Percentiles rank a stretch among this genome's conserved stretches.
Conservation (phyloP, 75 land plant species). For the Picea sitchensis region DNA sequence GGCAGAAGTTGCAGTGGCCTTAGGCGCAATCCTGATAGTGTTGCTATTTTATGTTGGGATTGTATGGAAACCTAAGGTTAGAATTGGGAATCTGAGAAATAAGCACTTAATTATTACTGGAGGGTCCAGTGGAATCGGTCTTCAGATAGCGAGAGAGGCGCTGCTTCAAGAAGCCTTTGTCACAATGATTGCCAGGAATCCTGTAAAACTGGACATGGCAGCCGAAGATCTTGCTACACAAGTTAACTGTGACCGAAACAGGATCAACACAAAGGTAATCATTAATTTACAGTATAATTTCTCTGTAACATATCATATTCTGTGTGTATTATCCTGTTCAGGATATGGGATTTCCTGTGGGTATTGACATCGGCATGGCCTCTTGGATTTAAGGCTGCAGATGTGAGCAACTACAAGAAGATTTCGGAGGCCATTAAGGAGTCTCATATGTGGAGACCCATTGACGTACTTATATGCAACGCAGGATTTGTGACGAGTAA, state of each 20-base stretch:
- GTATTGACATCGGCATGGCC: neutral
- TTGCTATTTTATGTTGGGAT: neutral
- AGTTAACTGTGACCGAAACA: neutral
- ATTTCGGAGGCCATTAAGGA: conserved; percentile 22
- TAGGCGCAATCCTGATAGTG: neutral
- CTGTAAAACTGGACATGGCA: conserved; percentile 17
- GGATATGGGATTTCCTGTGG: neutral
- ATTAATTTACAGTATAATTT: neutral
- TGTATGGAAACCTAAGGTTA: conserved; percentile 6
- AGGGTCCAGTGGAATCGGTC: conserved; percentile 46
- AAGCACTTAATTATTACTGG: conserved; percentile 40
- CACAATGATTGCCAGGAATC: conserved; percentile 32
- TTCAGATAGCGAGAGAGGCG: conserved; percentile 38
- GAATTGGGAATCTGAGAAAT: neutral
- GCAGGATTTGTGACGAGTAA: conserved; percentile 13
- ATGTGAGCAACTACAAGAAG: conserved; percentile 13
- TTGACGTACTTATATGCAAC: conserved; percentile 35
- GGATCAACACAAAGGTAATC: neutral
- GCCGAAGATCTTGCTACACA: neutral
- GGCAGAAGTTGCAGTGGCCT: neutral
- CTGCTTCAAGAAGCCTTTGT: conserved; percentile 27
- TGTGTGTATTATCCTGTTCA: neutral
- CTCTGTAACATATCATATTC: no score
- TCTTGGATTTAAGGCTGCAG: conserved; percentile 17
- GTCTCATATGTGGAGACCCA: conserved; percentile 21